Conservation (phyloP, 495 filamentous ascomycete genomes). For the Patellaria atrata region DNA sequence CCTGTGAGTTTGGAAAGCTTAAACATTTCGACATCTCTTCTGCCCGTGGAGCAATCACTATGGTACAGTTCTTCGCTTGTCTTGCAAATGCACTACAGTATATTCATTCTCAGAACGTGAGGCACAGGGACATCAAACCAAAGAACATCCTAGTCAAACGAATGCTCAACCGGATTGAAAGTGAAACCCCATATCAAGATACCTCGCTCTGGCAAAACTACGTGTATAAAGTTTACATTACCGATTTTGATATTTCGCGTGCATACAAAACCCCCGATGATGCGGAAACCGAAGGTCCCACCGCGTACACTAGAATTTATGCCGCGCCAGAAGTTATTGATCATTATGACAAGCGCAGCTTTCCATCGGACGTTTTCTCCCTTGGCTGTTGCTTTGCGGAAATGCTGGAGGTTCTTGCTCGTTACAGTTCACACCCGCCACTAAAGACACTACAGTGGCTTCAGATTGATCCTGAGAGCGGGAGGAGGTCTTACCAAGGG, state of each 20-base stretch:
- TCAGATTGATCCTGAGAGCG: no score
- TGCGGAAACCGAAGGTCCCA: neutral
- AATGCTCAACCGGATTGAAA: neutral
- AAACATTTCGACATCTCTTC: neutral
- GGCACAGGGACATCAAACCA: conserved; percentile 21
- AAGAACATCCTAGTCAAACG: conserved; percentile 14
- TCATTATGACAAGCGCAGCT: conserved; percentile 3
- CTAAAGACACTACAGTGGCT: no score
- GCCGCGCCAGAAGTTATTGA: conserved; percentile 13
- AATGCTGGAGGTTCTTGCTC: conserved; percentile 5
- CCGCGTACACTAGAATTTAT: conserved; percentile 10
- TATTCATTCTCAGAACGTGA: conserved; percentile 8
- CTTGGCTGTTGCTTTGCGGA: conserved; percentile 15
- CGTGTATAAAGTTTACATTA: no score
- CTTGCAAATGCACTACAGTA: conserved; percentile 5
- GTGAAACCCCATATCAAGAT: neutral
- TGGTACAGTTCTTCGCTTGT: conserved; percentile 11
- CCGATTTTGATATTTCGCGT: no score
- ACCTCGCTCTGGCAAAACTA: no score
- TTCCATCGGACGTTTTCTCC: conserved; percentile 13
- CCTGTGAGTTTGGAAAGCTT: neutral
- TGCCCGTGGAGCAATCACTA: neutral
- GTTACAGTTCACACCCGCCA: neutral
- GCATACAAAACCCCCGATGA: no score
- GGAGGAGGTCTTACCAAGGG: conserved; percentile 5